Percentiles rank a stretch among this genome's conserved stretches.
These are phyloP conservation scores for Ogataea minuta DNA, from an alignment of 805 yeast genomes.

Conservation along the genomic window DNA sequence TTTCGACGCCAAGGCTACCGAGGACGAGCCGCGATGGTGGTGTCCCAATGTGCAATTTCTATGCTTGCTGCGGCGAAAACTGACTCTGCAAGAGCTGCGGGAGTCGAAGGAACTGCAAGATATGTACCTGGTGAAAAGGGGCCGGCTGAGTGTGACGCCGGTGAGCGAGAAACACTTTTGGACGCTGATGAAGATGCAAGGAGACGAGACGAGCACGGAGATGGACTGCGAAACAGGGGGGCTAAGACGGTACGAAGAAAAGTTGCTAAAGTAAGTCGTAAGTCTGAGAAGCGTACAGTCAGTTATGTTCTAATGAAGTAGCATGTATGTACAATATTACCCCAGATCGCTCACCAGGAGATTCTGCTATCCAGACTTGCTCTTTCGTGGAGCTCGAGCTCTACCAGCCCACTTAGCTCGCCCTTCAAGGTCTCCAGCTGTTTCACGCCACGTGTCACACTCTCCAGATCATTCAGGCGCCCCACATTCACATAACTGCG, in stretches of 20 bases:
- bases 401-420: constrained; percentile 65
- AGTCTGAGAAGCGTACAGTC: neutral
- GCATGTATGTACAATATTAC: neutral
- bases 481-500: constrained; percentile 70
- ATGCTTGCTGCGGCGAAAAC: constrained; percentile 42
- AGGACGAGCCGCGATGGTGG: constrained; percentile 52
- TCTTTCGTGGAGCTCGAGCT: constrained; percentile 73
- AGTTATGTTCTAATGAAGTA: too few relatives aligned
- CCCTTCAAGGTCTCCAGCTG: constrained; percentile 61
- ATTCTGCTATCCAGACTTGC: constrained; percentile 78
- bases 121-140: constrained; percentile 46
- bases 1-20: constrained; percentile 45
- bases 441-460: constrained; percentile 61
- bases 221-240: constrained; percentile 23
- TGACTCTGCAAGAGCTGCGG: constrained; percentile 41
- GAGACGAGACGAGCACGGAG: constrained; percentile 17
- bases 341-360: constrained; percentile 25
- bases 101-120: constrained; percentile 33
- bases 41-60: constrained; percentile 49
- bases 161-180: constrained; percentile 44
- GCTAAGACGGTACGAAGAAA: constrained; percentile 9
- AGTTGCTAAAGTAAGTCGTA: constrained; percentile 9
- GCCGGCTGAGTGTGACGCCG: constrained; percentile 51
- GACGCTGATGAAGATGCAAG: constrained; percentile 38
- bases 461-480: constrained; percentile 71